Evolutionary conservation across 164 flowering plant species (phyloP).

Genomic region (Nymphaea thermarum): DNA sequence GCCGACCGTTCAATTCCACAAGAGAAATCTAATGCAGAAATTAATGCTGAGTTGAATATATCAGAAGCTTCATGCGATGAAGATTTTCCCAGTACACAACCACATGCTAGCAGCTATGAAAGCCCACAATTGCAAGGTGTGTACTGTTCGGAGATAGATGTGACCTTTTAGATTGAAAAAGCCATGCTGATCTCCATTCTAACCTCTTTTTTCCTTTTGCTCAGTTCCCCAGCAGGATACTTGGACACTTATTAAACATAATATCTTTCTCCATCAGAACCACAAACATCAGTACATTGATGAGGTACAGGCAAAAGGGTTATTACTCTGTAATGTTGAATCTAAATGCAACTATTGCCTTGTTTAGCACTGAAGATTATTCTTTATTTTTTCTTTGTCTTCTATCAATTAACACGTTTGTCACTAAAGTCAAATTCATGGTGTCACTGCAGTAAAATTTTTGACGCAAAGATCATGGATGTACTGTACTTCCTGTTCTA

Average conservation of each 20-base stretch:
- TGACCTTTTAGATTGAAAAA: no score
- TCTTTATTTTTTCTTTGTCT: no score
- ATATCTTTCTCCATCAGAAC: conserved; percentile 75
- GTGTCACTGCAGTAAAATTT: no score
- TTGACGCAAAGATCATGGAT: no score
- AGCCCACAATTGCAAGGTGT: conserved; percentile 30
- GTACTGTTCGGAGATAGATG: not conserved
- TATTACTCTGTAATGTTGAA: not conserved
- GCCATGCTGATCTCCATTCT: no score
- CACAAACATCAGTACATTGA: conserved; percentile 75
- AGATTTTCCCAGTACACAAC: conserved; percentile 26
- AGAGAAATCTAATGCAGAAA: conserved; percentile 87
- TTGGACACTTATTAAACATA: conserved; percentile 53
- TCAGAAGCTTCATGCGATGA: conserved; percentile 78
- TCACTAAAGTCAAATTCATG: no score
- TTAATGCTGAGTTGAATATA: conserved; percentile 85
- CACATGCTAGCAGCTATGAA: conserved; percentile 19
- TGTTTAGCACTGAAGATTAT: no score
- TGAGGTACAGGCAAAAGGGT: conserved; percentile 42
- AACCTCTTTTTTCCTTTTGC: not conserved
- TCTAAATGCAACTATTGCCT: no score
- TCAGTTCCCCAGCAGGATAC: conserved; percentile 41
- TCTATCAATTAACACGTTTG: no score
- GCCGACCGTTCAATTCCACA: conserved; percentile 88
- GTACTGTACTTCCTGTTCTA: no score